A percentile compares a stretch with the other conserved stretches of the same genome.
phyloP scores from a whole-genome alignment of 2,329 filamentous ascomycete genomes.

The Diaporthe citri region DNA sequence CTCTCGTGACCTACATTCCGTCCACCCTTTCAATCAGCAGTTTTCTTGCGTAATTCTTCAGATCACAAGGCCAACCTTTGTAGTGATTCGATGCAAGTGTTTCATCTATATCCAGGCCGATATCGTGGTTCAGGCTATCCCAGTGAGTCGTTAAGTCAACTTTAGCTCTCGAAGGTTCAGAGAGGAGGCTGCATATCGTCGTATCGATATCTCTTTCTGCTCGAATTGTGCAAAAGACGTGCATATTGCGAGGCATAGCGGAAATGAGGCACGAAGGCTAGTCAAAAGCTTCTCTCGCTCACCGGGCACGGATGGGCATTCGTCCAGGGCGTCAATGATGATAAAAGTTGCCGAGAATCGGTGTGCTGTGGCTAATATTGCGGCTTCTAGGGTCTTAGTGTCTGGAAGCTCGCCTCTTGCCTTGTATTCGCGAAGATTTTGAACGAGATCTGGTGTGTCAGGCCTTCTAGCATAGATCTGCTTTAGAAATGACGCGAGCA shows the following conservation, averaged over 20 bases:
- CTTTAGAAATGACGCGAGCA: constrained; percentile 43
- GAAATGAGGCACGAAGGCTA: not conserved
- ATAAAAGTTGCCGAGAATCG: not conserved
- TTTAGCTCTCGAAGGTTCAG: not conserved
- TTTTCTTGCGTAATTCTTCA: not conserved
- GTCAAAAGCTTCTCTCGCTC: not conserved
- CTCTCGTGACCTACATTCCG: not conserved
- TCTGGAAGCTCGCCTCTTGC: constrained; percentile 4
- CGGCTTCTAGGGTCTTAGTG: not conserved
- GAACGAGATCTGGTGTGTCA: not conserved
- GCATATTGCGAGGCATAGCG: not conserved
- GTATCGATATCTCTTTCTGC: not conserved
- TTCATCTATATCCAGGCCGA: not conserved
- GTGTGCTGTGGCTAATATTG: not conserved
- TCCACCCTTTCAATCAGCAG: not conserved
- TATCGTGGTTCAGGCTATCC: not conserved
- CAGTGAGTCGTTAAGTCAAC: not conserved
- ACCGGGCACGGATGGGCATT: not conserved
- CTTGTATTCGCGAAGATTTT: not conserved
- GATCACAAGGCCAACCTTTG: not conserved
- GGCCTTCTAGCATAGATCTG: not conserved
- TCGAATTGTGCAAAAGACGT: constrained; percentile 7
- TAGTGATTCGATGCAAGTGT: not conserved
- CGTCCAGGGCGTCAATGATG: constrained; percentile 4
- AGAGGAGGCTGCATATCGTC: not conserved